Evolutionary conservation across 805 yeast species (phyloP).

Genomic region (Wickerhamomyces ciferrii): DNA sequence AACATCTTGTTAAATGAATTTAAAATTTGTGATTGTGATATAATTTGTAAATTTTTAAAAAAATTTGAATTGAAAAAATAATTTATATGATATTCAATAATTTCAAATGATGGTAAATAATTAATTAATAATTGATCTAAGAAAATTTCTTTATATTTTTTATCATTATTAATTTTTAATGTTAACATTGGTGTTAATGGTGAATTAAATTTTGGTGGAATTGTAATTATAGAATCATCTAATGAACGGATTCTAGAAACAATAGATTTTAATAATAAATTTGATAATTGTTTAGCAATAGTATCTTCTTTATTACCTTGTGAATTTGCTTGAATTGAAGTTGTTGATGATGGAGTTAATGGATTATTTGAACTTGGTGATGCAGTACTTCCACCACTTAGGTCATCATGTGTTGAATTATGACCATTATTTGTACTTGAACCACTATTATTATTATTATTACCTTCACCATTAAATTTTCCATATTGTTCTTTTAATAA

Average conservation of each 20-base stretch:
- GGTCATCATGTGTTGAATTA: neutral
- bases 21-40: conserved; percentile 3
- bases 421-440: neutral
- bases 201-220: conserved; percentile 2
- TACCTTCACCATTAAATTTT: neutral
- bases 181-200: conserved; percentile 5
- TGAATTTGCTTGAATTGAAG: neutral
- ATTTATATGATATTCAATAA: conserved; percentile 8
- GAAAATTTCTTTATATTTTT: conserved; percentile 1
- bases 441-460: too few relatives aligned
- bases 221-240: neutral
- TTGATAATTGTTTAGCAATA: neutral
- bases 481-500: conserved; percentile 5
- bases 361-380: neutral
- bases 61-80: conserved; percentile 11
- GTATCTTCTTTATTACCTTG: neutral
- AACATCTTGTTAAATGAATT: conserved; percentile 9
- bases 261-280: neutral
- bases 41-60: conserved; percentile 10
- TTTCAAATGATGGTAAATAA: conserved; percentile 6
- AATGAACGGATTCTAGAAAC: neutral
- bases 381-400: neutral
- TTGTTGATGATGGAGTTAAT: neutral
- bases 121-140: conserved; percentile 1
- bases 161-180: conserved; percentile 3